Conservation (phyloP, 164 flowering plant species). For the Liquidambar formosana region DNA sequence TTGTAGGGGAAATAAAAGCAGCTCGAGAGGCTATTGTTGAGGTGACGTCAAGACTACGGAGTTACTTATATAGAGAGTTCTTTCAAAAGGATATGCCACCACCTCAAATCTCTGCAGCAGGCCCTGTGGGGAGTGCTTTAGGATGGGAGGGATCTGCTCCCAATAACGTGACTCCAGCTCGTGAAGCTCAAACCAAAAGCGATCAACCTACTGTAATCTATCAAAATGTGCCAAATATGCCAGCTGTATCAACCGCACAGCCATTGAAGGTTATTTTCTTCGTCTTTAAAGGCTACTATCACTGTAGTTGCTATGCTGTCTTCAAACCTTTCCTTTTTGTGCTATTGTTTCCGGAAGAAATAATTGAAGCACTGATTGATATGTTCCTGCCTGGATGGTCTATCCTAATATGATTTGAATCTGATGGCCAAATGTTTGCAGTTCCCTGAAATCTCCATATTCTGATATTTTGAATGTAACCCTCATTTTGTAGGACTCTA, state of each 20-base stretch:
- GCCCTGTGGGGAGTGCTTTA: constrained; percentile 30
- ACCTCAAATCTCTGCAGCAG: constrained; percentile 30
- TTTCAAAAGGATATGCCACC: constrained; percentile 53
- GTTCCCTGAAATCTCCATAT: not conserved
- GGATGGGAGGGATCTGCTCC: constrained; percentile 45
- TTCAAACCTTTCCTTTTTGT: not conserved
- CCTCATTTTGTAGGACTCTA: constrained; percentile 51
- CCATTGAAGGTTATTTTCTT: constrained; percentile 50
- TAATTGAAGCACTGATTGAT: not conserved
- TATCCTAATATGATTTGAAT: not conserved
- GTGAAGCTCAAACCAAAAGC: constrained; percentile 39
- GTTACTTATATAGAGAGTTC: constrained; percentile 59
- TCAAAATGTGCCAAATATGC: constrained; percentile 48
- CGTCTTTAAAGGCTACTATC: not conserved
- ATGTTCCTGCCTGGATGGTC: not conserved
- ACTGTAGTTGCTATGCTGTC: not conserved
- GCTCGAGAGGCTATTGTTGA: constrained; percentile 91
- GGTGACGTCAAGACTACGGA: constrained; percentile 74
- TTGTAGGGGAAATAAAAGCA: constrained; percentile 87
- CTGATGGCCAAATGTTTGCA: not conserved
- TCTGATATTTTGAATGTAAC: not conserved
- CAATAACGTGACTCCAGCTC: constrained; percentile 27
- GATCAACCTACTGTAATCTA: constrained; percentile 33
- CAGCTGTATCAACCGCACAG: constrained; percentile 28
- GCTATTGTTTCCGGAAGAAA: not conserved